Evolutionary conservation across 2,329 filamentous ascomycete genomes (phyloP), one percentile per base, ranked within the genome.

Genomic region (Hymenoscyphus repandus): DNA sequence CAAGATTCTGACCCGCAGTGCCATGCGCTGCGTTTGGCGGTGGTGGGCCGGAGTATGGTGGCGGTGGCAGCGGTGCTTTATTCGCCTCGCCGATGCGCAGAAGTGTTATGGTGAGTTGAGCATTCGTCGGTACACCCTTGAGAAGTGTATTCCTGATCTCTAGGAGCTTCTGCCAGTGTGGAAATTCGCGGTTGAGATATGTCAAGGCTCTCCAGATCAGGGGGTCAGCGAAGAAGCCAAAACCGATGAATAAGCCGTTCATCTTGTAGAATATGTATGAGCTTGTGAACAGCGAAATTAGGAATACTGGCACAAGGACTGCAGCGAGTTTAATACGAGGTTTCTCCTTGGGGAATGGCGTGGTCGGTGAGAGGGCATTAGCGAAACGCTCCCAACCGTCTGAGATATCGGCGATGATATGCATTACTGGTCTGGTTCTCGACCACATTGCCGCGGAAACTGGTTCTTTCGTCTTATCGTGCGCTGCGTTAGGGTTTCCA

Each of bases 81-180:
- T 91, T 91, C 10, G 80, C 80, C 68, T 95, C 90, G 37, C 88
- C 89, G 30, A 92, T 82, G 5, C 90, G 85, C 10, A 95, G 79
- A 1, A 95, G 75, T 0, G 89, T 95, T 27, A 95, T 72, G 0
- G 88, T 83, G 15, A 95, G 78, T 63, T 95, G 90, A 3, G 88
- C 88, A 64, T 95, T 93, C 1, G 89, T 95, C 1, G 90, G 90
- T 0, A 93, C 83, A 2, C 88, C 88, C 63, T 86, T 88, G 45
- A 95, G 79, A 1, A 93, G 66, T 0, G 86, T 89, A 65, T 90
- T 90, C 53, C 85, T 78, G 10, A 90, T 69, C 61, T 90, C 83
- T 13, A 92, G 72, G 6, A 89, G 72, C 58, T 85, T 87, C 61
- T 88, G 76, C 88, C 88, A 93, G 58, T 83, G 72, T 1, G 88